These are phyloP conservation scores for Fallopia convolvulus DNA, from an alignment of 148 eudicot species.

Conservation along the genomic window DNA sequence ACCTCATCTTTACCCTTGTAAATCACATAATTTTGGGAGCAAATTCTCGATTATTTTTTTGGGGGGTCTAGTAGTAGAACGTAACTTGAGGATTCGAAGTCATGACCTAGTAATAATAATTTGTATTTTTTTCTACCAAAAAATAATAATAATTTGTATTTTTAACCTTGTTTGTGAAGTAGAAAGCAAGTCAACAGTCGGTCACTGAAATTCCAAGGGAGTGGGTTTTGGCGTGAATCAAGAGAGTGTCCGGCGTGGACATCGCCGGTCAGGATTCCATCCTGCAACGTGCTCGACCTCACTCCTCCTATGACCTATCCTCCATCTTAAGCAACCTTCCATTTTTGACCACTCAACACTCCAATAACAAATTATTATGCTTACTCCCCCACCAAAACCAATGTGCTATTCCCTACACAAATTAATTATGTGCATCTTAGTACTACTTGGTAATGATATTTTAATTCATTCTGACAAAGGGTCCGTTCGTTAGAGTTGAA, in stretches of 20 bases:
- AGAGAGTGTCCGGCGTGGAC: conserved; percentile 2
- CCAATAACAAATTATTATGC: neutral
- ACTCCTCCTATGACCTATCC: neutral
- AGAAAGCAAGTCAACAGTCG: neutral
- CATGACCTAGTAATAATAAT: no score
- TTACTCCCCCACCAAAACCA: neutral
- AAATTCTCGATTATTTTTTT: no score
- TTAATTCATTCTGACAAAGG: neutral
- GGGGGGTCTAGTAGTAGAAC: no score
- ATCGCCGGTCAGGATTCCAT: neutral
- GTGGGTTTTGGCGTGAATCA: neutral
- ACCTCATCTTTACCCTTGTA: no score
- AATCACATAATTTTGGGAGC: no score
- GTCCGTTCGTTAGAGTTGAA: no score
- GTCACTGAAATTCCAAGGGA: neutral
- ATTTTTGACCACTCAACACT: neutral
- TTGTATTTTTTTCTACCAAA: no score
- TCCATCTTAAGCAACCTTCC: conserved; percentile 8
- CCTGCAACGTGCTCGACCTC: neutral
- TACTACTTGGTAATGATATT: neutral
- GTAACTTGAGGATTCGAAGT: no score
- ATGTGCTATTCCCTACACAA: neutral
- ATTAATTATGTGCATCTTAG: neutral
- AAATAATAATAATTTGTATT: no score
- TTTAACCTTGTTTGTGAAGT: neutral